phyloP scores from a whole-genome alignment of 345 rosid species.

The Microthlaspi erraticum region DNA sequence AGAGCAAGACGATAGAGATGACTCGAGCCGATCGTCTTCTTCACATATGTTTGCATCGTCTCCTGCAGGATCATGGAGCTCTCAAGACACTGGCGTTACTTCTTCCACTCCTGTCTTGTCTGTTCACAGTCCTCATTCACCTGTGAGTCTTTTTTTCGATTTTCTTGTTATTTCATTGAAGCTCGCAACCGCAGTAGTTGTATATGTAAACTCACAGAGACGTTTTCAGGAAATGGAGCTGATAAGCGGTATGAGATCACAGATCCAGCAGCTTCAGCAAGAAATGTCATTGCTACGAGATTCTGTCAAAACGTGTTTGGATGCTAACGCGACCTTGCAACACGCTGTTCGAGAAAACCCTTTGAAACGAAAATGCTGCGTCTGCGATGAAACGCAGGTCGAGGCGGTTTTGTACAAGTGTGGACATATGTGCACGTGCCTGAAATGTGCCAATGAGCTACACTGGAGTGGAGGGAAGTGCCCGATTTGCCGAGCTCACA shows the following conservation, averaged over 20 bases:
- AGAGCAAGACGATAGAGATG: constrained; percentile 42
- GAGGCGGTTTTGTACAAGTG: constrained; percentile 86
- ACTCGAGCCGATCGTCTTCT: constrained; percentile 47
- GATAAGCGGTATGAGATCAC: constrained; percentile 63
- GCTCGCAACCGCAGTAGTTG: not conserved
- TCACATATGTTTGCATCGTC: constrained; percentile 44
- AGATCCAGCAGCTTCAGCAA: constrained; percentile 68
- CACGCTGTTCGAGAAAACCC: constrained; percentile 49
- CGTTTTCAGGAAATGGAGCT: constrained; percentile 71
- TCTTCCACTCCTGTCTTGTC: constrained; percentile 36
- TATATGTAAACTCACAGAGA: not conserved
- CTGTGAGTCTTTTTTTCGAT: constrained; percentile 5
- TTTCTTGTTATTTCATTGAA: constrained; percentile 11
- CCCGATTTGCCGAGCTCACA: constrained; percentile 77
- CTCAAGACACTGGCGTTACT: constrained; percentile 52
- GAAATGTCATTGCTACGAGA: constrained; percentile 73
- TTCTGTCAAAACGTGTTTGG: constrained; percentile 60
- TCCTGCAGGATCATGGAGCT: constrained; percentile 60
- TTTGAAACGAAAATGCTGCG: constrained; percentile 63
- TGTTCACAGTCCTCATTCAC: constrained; percentile 32
- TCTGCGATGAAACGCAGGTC: constrained; percentile 68
- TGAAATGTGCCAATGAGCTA: constrained; percentile 75
- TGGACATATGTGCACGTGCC: constrained; percentile 90
- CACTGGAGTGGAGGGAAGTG: constrained; percentile 71
- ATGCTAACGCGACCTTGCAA: constrained; percentile 59